Base-by-base conservation (phyloP, 306 rosid species). In the Vigna angularis region DNA sequence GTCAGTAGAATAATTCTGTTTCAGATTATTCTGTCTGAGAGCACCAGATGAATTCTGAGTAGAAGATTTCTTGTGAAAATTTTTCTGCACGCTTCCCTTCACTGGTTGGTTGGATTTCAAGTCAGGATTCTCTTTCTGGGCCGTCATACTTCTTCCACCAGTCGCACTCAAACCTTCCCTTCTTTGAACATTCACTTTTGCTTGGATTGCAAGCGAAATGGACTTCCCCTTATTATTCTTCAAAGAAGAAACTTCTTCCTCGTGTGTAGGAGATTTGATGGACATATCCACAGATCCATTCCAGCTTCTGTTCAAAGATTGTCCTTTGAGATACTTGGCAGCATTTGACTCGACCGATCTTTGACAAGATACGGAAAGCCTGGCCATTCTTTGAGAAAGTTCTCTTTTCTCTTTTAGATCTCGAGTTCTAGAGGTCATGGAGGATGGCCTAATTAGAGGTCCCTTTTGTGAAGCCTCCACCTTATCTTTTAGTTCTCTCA, bases 131-230 rank as follows among this genome's bases (percentile, higher is more conserved):
- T 88, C 93, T 70, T 88, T 90, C 66, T 83, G 90, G 66, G 75
- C 83, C 17, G 30, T 80, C 66, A 81, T 84, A 83, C 69, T 88
- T 85, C 87, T 89, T 48, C 79, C 84, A 72, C 83, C 79, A 62
- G 67, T 87, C 80, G 77, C 61, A 84, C 73, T 91, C 83, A 90
- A 87, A 64, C 94, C 91, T 87, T 93, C 97, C 80, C 98, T 74
- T 90, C 77, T 88, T 74, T 90, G 98, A 81, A 95, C 98, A 84
- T 95, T 95, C 80, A 92, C 98, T 81, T 95, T 95, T 72, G 98
- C 98, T 83, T 95, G 98, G 77, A 95, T 79, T 52, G 98, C 98
- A 80, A 95, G 98, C 2, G 98, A 95, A 74, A 95, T 76, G 51
- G 98, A 95, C 85, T 85, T 92, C 59, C 93, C 95, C 56, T 86